Conservation (phyloP, 2,329 filamentous ascomycete genomes). For the Talaromyces sp. region DNA sequence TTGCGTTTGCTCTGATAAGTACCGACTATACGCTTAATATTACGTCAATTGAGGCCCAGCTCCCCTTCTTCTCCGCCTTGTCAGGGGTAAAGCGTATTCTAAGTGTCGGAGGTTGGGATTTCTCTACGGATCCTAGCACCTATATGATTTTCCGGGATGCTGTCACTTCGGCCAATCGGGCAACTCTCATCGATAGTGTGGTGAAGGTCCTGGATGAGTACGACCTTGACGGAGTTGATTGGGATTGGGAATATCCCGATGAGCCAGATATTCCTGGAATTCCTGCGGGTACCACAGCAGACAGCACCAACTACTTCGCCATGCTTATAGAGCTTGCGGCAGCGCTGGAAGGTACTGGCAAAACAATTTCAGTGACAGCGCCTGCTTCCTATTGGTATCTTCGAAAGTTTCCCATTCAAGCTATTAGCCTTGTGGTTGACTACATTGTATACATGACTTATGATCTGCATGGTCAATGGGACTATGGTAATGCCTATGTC, state of each 20-base stretch:
- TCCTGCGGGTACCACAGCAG: slow-evolving; percentile 35
- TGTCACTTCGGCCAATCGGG: slow-evolving; percentile 40
- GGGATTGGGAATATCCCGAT: not conserved
- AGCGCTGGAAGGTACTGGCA: slow-evolving; percentile 28
- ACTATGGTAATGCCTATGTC: not conserved
- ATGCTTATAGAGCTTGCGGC: slow-evolving; percentile 40
- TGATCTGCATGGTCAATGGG: slow-evolving; percentile 31
- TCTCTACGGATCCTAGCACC: slow-evolving; percentile 42
- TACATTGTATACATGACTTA: slow-evolving; percentile 47
- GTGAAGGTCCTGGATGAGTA: slow-evolving; percentile 46
- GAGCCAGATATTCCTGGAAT: slow-evolving; percentile 23
- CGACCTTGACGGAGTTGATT: slow-evolving; percentile 22
- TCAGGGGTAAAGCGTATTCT: slow-evolving; percentile 42
- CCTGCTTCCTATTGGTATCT: slow-evolving; percentile 40
- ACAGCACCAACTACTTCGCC: slow-evolving; percentile 38
- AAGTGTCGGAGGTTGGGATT: slow-evolving; percentile 51
- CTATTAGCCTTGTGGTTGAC: slow-evolving; percentile 32
- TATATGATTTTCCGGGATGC: slow-evolving; percentile 44
- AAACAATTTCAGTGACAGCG: slow-evolving; percentile 29
- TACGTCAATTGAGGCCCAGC: no score
- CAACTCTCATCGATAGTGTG: slow-evolving; percentile 41
- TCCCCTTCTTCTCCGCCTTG: no score
- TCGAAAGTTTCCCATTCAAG: slow-evolving; percentile 31
- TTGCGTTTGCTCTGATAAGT: no score
- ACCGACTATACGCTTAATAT: no score